phyloP scores from a whole-genome alignment of 257 asterid genomes.

The Primulina huaijiensis region DNA sequence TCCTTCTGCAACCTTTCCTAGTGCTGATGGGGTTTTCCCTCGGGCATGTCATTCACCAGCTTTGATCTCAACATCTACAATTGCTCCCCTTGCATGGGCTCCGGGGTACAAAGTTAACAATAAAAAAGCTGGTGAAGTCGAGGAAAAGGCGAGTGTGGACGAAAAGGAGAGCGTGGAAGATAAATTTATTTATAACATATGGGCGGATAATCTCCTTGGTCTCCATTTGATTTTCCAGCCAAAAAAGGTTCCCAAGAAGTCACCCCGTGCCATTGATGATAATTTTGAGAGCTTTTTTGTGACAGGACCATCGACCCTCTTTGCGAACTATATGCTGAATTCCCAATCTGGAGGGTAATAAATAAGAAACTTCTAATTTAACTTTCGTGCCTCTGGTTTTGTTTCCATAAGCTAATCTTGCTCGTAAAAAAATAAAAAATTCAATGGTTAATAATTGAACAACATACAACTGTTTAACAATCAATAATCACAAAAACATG shows the following conservation, averaged over 20 bases:
- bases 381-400: constrained; percentile 7
- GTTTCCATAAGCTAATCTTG: not conserved
- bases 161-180: constrained; percentile 30
- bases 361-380: constrained; percentile 20
- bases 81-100: constrained; percentile 70
- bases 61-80: constrained; percentile 43
- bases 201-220: constrained; percentile 87
- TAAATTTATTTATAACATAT: constrained; percentile 62
- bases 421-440: too few relatives aligned
- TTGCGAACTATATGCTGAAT: constrained; percentile 39
- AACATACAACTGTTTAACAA: too few relatives aligned
- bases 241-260: constrained; percentile 27
- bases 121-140: constrained; percentile 29
- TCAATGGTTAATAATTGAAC: too few relatives aligned
- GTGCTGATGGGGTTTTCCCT: constrained; percentile 35
- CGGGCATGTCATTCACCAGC: constrained; percentile 38
- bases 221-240: constrained; percentile 37
- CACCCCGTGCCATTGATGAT: constrained; percentile 32
- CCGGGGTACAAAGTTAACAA: constrained; percentile 57
- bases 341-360: constrained; percentile 40
- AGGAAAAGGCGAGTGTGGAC: constrained; percentile 21
- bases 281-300: constrained; percentile 75
- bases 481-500: too few relatives aligned
- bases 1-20: constrained; percentile 66
- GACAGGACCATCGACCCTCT: constrained; percentile 61